Evolutionary conservation across 306 rosid species (phyloP).

Genomic region (Quercus wislizeni): DNA sequence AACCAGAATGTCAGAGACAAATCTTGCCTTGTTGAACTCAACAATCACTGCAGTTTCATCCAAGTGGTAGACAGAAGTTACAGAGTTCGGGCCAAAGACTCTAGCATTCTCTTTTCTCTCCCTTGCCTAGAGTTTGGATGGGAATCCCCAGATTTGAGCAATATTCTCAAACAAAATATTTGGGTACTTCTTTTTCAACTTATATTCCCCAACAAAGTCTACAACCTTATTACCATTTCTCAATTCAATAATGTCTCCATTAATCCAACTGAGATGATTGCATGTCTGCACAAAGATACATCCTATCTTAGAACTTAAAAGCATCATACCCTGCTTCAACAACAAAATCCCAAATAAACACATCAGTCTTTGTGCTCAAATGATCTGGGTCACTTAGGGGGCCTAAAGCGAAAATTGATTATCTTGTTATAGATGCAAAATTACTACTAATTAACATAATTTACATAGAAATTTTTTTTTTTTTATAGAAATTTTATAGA

Average conservation of each 20-base stretch:
- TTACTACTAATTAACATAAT: too few species aligned
- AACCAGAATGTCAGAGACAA: slow-evolving; percentile 61
- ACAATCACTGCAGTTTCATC: slow-evolving; percentile 73
- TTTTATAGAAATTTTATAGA: too few species aligned
- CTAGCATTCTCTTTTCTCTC: slow-evolving; percentile 58
- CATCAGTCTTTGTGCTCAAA: slow-evolving; percentile 88
- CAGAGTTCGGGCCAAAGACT: slow-evolving; percentile 55
- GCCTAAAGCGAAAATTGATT: too few species aligned
- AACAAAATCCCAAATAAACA: slow-evolving; percentile 92
- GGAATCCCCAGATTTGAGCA: slow-evolving; percentile 76
- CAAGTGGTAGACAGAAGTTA: slow-evolving; percentile 61
- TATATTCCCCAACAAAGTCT: slow-evolving; percentile 26
- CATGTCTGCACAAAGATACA: slow-evolving; percentile 84
- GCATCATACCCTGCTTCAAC: slow-evolving; percentile 95
- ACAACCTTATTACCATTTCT: slow-evolving; percentile 50
- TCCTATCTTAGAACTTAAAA: slow-evolving; percentile 71
- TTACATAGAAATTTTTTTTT: too few species aligned
- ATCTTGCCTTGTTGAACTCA: slow-evolving; percentile 52
- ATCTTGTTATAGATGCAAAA: too few species aligned
- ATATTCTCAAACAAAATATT: slow-evolving; percentile 60
- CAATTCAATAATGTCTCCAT: slow-evolving; percentile 73
- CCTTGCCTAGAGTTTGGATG: slow-evolving; percentile 54
- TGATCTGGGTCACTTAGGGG: slow-evolving; percentile 81
- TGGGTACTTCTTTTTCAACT: slow-evolving; percentile 34
- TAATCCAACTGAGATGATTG: slow-evolving; percentile 73